These are phyloP conservation scores for Microdochium paspali DNA, from an alignment of 2,329 filamentous ascomycete genomes.

Conservation along the genomic window DNA sequence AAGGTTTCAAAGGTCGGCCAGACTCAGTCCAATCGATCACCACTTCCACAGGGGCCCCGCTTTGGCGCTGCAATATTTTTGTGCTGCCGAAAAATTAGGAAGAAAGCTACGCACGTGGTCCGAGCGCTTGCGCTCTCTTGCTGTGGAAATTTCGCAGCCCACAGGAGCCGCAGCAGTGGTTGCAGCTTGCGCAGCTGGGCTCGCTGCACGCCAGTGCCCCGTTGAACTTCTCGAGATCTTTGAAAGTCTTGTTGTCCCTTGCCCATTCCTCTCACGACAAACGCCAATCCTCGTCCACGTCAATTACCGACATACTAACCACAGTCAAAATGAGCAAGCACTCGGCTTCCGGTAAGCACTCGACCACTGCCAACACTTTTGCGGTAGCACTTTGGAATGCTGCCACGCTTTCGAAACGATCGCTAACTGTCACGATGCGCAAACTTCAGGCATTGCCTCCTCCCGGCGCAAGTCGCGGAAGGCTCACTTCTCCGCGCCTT, in stretches of 20 bases:
- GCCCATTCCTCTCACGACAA: not conserved
- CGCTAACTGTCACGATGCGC: slow-evolving; percentile 1
- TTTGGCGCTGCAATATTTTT: not conserved
- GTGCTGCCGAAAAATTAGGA: not conserved
- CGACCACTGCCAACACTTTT: not conserved
- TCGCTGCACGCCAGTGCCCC: not conserved
- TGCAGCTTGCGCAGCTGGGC: not conserved
- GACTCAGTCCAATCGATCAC: not conserved
- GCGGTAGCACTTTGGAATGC: not conserved
- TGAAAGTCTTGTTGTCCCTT: not conserved
- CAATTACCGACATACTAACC: not conserved
- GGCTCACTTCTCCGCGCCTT: slow-evolving; percentile 94
- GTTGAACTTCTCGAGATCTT: not conserved
- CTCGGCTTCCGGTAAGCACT: not conserved
- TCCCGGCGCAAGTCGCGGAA: slow-evolving; percentile 98
- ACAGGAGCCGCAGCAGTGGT: not conserved
- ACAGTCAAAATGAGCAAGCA: slow-evolving; percentile 1
- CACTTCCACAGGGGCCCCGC: not conserved
- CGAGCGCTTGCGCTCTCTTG: too few relatives aligned
- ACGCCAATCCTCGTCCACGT: not conserved
- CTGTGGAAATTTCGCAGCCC: not conserved
- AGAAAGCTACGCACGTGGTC: not conserved
- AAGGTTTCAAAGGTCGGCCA: not conserved
- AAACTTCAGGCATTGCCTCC: slow-evolving; percentile 17
- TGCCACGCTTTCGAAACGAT: not conserved